phyloP scores from a whole-genome alignment of 805 yeast species.

The Lipomyces chichibuensis region DNA sequence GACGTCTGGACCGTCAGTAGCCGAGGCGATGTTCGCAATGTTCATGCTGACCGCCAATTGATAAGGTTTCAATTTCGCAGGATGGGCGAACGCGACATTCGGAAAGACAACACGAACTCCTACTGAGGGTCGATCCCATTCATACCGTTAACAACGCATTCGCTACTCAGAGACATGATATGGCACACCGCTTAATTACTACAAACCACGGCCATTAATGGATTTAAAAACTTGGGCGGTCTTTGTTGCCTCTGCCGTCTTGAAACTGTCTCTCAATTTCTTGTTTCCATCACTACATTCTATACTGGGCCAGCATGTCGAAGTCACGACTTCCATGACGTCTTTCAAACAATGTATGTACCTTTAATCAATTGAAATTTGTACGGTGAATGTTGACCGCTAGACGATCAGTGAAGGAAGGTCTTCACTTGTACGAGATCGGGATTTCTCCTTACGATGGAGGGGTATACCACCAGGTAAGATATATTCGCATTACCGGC shows the following conservation, averaged over 20 bases:
- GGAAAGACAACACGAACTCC: no score
- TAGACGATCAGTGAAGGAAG: conserved; percentile 56
- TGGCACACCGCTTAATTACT: not conserved
- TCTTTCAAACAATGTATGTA: conserved; percentile 57
- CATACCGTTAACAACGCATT: not conserved
- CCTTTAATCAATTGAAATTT: conserved; percentile 43
- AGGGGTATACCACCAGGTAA: conserved; percentile 73
- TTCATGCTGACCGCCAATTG: not conserved
- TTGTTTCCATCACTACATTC: conserved; percentile 25
- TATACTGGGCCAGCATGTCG: conserved; percentile 55
- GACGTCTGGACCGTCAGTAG: not conserved
- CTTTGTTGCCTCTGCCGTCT: conserved; percentile 11
- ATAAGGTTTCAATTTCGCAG: not conserved
- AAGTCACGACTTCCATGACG: conserved; percentile 72
- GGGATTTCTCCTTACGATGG: conserved; percentile 74
- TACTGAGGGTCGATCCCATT: not conserved
- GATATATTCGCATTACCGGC: not conserved
- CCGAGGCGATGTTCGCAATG: not conserved
- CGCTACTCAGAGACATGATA: not conserved
- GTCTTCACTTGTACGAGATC: conserved; percentile 61
- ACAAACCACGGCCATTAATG: not conserved
- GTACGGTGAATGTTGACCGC: not conserved
- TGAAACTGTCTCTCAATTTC: conserved; percentile 13
- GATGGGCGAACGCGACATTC: not conserved
- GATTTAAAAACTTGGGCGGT: conserved; percentile 10